phyloP scores from a whole-genome alignment of 2,329 filamentous ascomycete genomes.

The Teratosphaeriaceae sp. region DNA sequence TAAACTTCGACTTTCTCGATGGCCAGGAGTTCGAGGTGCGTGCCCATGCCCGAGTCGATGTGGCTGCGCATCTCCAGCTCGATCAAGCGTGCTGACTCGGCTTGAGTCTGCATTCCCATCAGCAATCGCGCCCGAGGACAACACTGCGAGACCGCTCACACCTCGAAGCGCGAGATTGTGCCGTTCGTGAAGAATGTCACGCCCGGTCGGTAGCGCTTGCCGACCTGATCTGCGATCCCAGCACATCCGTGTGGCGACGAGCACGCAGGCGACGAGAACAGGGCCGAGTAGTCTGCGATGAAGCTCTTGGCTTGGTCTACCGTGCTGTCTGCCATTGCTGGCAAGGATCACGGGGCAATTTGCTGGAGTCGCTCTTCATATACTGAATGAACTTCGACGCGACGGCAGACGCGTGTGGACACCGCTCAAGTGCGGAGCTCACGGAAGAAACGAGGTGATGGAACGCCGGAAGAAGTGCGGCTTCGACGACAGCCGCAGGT shows the following conservation, averaged over 20 bases:
- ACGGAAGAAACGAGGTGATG: no score
- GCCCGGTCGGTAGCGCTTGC: conserved; percentile 9
- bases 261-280: conserved; percentile 11
- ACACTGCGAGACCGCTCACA: neutral
- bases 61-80: conserved; percentile 12
- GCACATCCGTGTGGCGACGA: conserved; percentile 3
- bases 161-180: conserved; percentile 10
- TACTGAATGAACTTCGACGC: no score
- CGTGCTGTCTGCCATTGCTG: conserved; percentile 1
- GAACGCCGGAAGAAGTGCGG: no score
- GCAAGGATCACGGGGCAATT: no score
- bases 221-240: conserved; percentile 4
- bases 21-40: conserved; percentile 6
- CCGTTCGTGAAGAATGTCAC: conserved; percentile 12
- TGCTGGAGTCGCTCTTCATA: no score
- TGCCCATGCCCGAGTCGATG: conserved; percentile 8
- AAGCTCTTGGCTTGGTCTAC: conserved; percentile 7
- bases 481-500: no score
- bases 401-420: no score
- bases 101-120: conserved; percentile 4
- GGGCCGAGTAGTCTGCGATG: conserved; percentile 6
- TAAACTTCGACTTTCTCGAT: conserved; percentile 7
- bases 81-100: conserved; percentile 8
- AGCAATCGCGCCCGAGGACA: neutral
- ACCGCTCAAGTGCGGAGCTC: no score